Conservation (phyloP, 768 basidiomycete species). For the Pleurotus platypus region DNA sequence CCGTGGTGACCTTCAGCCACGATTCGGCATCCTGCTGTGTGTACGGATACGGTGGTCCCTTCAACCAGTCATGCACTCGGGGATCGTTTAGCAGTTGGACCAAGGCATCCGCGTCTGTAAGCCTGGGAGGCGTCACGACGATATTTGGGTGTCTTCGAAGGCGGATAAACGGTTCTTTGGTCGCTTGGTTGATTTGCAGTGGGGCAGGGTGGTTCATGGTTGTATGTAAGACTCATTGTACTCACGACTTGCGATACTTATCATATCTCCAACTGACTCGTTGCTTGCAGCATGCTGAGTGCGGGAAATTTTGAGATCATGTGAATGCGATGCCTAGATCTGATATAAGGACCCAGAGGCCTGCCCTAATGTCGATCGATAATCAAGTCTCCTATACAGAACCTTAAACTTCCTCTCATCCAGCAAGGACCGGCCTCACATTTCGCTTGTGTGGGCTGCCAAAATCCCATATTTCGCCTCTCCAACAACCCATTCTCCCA, state of each 20-base stretch:
- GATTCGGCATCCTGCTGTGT: conserved; percentile 17
- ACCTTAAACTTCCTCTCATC: conserved; percentile 5
- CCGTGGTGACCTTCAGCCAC: conserved; percentile 12
- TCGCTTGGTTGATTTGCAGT: conserved; percentile 23
- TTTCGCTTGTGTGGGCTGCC: conserved; percentile 6
- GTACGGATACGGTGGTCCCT: conserved; percentile 29
- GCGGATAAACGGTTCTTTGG: conserved; percentile 48
- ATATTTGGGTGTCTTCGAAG: conserved; percentile 42
- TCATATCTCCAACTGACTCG: background rate
- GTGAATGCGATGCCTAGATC: no score
- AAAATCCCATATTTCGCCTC: background rate
- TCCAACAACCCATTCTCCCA: conserved; percentile 5
- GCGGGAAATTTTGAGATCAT: no score
- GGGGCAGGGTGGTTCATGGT: conserved; percentile 1
- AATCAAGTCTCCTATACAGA: conserved; percentile 6
- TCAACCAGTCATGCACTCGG: conserved; percentile 30
- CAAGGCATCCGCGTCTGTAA: conserved; percentile 27
- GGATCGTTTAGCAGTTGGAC: conserved; percentile 32
- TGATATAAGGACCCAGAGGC: background rate
- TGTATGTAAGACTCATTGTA: background rate
- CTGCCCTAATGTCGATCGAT: conserved; percentile 14
- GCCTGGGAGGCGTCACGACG: conserved; percentile 48
- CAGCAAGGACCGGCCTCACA: background rate
- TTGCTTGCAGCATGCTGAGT: no score
- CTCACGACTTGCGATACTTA: no score